phyloP scores from a whole-genome alignment of 2,329 filamentous ascomycete genomes.

The Pseudonectria buxi region DNA sequence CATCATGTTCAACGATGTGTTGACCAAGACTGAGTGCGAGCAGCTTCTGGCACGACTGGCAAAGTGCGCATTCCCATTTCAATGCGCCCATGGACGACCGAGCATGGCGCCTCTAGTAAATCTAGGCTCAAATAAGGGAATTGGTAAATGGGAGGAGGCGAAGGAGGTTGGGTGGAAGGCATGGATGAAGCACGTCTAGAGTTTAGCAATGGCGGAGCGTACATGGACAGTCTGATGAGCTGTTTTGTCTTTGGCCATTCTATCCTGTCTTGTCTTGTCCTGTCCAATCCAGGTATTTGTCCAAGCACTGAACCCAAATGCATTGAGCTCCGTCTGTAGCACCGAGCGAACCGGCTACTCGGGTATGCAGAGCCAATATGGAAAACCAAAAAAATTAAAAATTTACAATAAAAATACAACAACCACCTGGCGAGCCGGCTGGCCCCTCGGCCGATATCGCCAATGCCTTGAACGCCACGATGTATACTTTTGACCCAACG shows the following conservation, averaged over 20 bases:
- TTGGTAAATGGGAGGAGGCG: slow-evolving; percentile 21
- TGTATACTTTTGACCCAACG: too few species aligned
- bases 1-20: slow-evolving; percentile 77
- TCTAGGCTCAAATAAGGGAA: slow-evolving; percentile 28
- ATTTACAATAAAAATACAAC: too few species aligned
- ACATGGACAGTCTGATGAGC: too few species aligned
- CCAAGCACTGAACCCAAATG: too few species aligned
- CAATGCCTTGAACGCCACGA: too few species aligned
- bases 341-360: too few species aligned
- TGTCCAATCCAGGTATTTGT: background rate
- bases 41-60: slow-evolving; percentile 51
- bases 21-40: slow-evolving; percentile 52
- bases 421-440: too few species aligned
- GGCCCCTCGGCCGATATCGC: too few species aligned
- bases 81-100: slow-evolving; percentile 73
- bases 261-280: too few species aligned
- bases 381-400: too few species aligned
- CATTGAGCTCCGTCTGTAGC: too few species aligned
- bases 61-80: slow-evolving; percentile 65
- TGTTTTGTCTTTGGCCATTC: background rate
- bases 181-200: slow-evolving; percentile 6
- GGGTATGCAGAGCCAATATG: too few species aligned
- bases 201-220: background rate
- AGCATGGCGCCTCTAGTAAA: slow-evolving; percentile 58
- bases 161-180: slow-evolving; percentile 11